These are phyloP conservation scores for Penicillium soppii DNA, from an alignment of 495 filamentous ascomycete species.

Conservation along the genomic window DNA sequence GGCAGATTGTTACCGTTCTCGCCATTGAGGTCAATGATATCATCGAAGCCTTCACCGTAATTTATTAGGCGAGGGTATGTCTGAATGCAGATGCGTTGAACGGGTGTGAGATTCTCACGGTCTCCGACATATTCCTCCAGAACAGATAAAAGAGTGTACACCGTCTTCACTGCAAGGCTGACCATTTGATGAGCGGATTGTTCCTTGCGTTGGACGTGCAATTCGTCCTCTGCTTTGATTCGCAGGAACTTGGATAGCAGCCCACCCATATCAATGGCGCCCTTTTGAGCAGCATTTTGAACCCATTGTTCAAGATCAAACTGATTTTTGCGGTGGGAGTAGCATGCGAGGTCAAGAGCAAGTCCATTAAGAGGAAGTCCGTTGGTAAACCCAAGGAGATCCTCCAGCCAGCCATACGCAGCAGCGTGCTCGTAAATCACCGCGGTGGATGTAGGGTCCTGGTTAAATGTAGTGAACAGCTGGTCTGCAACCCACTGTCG, in stretches of 20 bases:
- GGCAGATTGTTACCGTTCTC: slow-evolving; percentile 75
- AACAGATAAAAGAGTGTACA: slow-evolving; percentile 75
- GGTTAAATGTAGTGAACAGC: slow-evolving; percentile 74
- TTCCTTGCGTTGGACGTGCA: slow-evolving; percentile 63
- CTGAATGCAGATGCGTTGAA: slow-evolving; percentile 86
- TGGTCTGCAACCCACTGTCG: slow-evolving; percentile 75
- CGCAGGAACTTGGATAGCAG: slow-evolving; percentile 71
- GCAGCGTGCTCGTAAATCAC: slow-evolving; percentile 80
- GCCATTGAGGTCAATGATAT: slow-evolving; percentile 83
- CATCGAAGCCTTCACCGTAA: slow-evolving; percentile 87
- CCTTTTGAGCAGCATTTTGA: slow-evolving; percentile 59
- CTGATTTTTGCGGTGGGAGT: slow-evolving; percentile 78
- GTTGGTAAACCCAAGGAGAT: slow-evolving; percentile 69
- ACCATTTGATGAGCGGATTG: slow-evolving; percentile 61
- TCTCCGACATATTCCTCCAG: slow-evolving; percentile 65
- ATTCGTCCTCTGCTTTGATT: slow-evolving; percentile 81
- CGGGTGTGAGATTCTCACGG: slow-evolving; percentile 54
- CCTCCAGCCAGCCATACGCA: slow-evolving; percentile 77
- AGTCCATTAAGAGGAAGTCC: slow-evolving; percentile 89
- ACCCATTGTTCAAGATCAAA: slow-evolving; percentile 85
- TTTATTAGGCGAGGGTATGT: slow-evolving; percentile 96
- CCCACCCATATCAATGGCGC: slow-evolving; percentile 57
- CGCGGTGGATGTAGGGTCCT: slow-evolving; percentile 71
- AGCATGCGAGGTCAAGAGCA: slow-evolving; percentile 82
- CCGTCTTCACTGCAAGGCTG: slow-evolving; percentile 78